These are phyloP conservation scores for Paspalum vaginatum DNA, from an alignment of 176 grass and related monocot species.

Conservation along the genomic window DNA sequence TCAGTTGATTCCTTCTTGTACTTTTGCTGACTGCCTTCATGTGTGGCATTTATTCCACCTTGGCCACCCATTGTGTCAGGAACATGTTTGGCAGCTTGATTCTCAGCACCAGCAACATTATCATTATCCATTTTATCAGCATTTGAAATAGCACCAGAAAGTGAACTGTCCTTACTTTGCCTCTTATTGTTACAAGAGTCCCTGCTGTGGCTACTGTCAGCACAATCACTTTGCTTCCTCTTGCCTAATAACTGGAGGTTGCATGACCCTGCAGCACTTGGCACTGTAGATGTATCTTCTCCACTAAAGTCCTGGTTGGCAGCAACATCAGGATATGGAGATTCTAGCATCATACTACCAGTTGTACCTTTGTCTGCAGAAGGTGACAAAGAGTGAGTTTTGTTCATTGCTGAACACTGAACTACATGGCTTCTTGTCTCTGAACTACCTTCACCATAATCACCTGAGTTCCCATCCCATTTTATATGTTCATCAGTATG, in stretches of 20 bases:
- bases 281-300: constrained; percentile 7
- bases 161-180: not conserved
- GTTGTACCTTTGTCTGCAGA: not conserved
- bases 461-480: not conserved
- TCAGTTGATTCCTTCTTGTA: constrained; percentile 3
- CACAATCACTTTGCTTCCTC: constrained; percentile 33
- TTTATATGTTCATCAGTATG: not conserved
- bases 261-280: constrained; percentile 6
- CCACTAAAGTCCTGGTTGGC: not conserved
- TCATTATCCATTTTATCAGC: constrained; percentile 19
- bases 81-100: constrained; percentile 9
- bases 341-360: not conserved
- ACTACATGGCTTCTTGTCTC: constrained; percentile 37
- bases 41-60: constrained; percentile 23
- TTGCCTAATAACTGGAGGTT: constrained; percentile 37
- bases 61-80: not conserved
- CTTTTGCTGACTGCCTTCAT: constrained; percentile 8
- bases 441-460: constrained; percentile 21
- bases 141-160: not conserved
- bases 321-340: not conserved
- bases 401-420: constrained; percentile 17
- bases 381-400: constrained; percentile 1
- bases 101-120: constrained; percentile 1
- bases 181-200: constrained; percentile 19
- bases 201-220: not conserved